Evolutionary conservation across 2,329 filamentous ascomycete genomes (phyloP), one percentile per base, ranked within the genome.

Genomic region (Talaromyces rugulosus): DNA sequence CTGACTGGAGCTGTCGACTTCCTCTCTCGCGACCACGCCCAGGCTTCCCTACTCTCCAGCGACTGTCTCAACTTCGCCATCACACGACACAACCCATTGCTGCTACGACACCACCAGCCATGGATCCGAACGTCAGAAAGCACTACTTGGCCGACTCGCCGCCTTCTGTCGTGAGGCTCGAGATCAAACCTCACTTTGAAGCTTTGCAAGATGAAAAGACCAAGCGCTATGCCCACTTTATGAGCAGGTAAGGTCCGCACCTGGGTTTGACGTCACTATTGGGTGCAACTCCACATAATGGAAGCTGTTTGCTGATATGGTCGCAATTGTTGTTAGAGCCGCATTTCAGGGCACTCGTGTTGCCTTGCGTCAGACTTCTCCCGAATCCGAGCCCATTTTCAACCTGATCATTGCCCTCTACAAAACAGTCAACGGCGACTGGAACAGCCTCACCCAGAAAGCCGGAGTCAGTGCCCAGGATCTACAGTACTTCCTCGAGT

Each of bases 171-270:
- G 94, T 97, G 63, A 87, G 89, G 55, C 85, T 99, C 56, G 89
- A 92, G 75, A 95, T 98, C 75, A 92, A 92, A 79, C 90, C 92
- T 73, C 94, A 98, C 78, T 99, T 98, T 70, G 89, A 94, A 60
- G 86, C 77, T 6, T 70, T 82, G 52, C 76, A 76, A 42, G 74
- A 80, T 62, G 71, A 73, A 52, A 76, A 89, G 73, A 87, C 96
- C 80, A 92, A 94, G 81, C 88, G 90, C 72, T 97, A 97, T 82
- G 90, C 93, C 66, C 93, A 97, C 78, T 92, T 89, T 73, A 91
- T 96, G 73, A 91, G 88, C 84, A 86, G 85, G 89, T 91, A 82
- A 69, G 81, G 18, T 58, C 34, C 51, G 54, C 31, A 28, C 50
- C 57, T 54, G 42, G 42, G 42, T 60, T 27, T 18, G n/a, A 47